Conservation (phyloP, 139 green algal species). For the Chlorella sp. region DNA sequence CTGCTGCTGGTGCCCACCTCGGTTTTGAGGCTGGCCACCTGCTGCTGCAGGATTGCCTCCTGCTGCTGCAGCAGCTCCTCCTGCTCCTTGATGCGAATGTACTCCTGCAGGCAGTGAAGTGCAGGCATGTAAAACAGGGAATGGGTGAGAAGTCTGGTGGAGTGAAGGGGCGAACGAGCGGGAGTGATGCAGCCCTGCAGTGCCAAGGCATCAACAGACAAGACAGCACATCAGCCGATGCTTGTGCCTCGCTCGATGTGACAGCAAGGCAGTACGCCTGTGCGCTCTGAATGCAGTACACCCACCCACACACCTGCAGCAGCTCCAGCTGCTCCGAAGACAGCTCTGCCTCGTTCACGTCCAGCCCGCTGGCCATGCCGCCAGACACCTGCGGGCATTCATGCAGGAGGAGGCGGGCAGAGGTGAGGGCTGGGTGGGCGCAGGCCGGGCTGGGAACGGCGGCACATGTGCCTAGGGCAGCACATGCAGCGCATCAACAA, state of each 20-base stretch:
- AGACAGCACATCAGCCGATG: no score
- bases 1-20: not conserved
- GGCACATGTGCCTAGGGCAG: no score
- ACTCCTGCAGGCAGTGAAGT: not conserved
- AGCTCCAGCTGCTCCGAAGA: conserved; percentile 1
- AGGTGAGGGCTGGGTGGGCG: not conserved
- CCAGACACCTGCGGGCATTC: not conserved
- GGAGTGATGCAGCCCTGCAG: no score
- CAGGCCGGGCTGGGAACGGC: not conserved
- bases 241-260: no score
- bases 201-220: no score
- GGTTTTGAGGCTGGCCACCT: conserved; percentile 1
- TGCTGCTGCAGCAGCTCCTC: conserved; percentile 9
- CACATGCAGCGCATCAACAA: no score
- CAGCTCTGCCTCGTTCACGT: conserved; percentile 6
- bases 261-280: no score
- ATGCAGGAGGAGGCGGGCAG: not conserved
- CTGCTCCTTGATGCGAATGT: conserved; percentile 17
- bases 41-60: conserved; percentile 11
- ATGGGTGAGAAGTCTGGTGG: no score
- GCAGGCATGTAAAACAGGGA: no score
- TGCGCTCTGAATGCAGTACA: no score
- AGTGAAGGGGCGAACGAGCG: no score
- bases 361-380: not conserved
- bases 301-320: not conserved